These are phyloP conservation scores for Pythium grandisporangium DNA, from an alignment of 352 stramenopile species.

Conservation along the genomic window DNA sequence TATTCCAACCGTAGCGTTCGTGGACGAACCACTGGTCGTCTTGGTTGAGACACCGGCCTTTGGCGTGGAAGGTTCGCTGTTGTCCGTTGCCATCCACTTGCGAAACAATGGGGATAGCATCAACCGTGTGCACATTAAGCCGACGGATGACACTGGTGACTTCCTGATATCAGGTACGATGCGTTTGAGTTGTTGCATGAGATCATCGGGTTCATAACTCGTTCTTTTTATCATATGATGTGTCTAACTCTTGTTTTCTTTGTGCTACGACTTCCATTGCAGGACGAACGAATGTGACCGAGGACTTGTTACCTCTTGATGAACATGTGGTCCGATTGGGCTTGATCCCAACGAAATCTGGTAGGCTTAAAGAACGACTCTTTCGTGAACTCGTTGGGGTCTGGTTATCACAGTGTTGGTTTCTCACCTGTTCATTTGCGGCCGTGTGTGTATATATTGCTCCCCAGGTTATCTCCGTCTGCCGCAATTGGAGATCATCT, in stretches of 20 bases:
- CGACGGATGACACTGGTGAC: slow-evolving; percentile 52
- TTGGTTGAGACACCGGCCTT: slow-evolving; percentile 57
- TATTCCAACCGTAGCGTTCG: slow-evolving; percentile 57
- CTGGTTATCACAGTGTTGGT: too few relatives aligned
- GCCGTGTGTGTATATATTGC: too few relatives aligned
- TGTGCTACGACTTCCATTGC: not conserved
- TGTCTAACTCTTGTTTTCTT: not conserved
- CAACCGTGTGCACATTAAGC: slow-evolving; percentile 62
- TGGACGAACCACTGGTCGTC: slow-evolving; percentile 55
- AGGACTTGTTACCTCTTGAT: slow-evolving; percentile 66
- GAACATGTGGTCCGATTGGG: slow-evolving; percentile 55
- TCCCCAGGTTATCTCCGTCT: slow-evolving; percentile 51
- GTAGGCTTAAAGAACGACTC: slow-evolving; percentile 15
- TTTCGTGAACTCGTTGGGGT: too few relatives aligned
- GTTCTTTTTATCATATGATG: not conserved
- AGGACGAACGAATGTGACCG: slow-evolving; percentile 61
- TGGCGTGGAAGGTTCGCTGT: slow-evolving; percentile 52
- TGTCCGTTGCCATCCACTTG: slow-evolving; percentile 44
- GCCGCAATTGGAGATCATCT: slow-evolving; percentile 69
- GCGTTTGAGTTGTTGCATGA: not conserved
- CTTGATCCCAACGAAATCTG: slow-evolving; percentile 68
- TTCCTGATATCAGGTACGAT: slow-evolving; percentile 64
- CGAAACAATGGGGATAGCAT: slow-evolving; percentile 69
- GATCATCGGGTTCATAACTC: too few relatives aligned
- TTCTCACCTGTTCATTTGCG: too few relatives aligned